Evolutionary conservation across 371 early-diverging fungal genomes (phyloP), one percentile per base, ranked within the genome.

Genomic region (Syncephalis plumigaleata): DNA sequence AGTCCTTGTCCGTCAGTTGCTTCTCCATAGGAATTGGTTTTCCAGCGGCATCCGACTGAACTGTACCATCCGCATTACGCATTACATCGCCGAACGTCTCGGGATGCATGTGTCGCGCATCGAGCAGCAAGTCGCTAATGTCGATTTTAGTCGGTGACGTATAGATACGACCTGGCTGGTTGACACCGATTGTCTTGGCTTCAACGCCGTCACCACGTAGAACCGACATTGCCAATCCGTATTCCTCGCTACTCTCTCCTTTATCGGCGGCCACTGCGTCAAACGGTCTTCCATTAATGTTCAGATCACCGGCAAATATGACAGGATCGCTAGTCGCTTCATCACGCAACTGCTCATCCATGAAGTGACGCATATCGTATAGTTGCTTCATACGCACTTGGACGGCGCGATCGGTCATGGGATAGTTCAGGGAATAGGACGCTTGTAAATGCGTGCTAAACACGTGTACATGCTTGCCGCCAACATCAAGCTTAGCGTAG

Each of bases 401-500:
- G 9, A 69, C 73, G 47, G 68, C 75, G 18, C 66, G 65, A 45
- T 65, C 63, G 22, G 58, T 70, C 4, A 70, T 53, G 37, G 56
- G 52, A 4, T 59, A 59, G 1, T 49, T 61, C 4, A 53, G 62
- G 26, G 59, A 61, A 47, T 83, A 77, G 9, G 81, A 76, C 13
- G 80, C 77, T 59, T 89, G 90, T 7, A 85, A 77, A 58, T 89
- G 87, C 9, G 84, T 87, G 16, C 73, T 82, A 56, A 88, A 84
- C 16, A 87, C 45, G 55, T 87, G 79, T 23, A 84, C 44, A 42
- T 63, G 50, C 0, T 48, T 54, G 17, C 61, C 42, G 39, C 67
- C 54, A 24, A 84, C 36, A 3, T 62, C 59, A 22, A 89, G 63
- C 36, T 71, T 67, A 9, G 82, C 84, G 58, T 87, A 83, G 11